A percentile compares a stretch with the other conserved stretches of the same genome.
These are phyloP conservation scores for Eutrema japonicum DNA, from an alignment of 345 rosid species.

Conservation along the genomic window DNA sequence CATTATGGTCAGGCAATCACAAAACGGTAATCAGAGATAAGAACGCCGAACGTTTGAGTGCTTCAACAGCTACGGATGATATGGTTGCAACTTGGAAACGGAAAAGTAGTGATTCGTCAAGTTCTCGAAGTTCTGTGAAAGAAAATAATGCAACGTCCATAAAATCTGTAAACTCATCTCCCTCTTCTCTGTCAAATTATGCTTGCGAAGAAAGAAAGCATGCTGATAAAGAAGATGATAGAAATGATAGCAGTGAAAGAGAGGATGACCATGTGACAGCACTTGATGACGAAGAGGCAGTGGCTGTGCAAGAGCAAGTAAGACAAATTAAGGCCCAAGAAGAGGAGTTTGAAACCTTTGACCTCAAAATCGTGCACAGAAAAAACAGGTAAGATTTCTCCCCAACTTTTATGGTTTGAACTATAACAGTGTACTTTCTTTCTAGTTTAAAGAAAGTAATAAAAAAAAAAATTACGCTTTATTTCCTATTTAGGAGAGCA, in stretches of 20 bases:
- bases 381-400: constrained; percentile 81
- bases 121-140: constrained; percentile 73
- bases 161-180: constrained; percentile 69
- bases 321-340: constrained; percentile 97
- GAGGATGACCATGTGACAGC: constrained; percentile 74
- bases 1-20: constrained; percentile 66
- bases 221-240: constrained; percentile 64
- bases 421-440: constrained; percentile 9
- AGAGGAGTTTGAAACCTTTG: constrained; percentile 97
- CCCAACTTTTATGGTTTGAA: constrained; percentile 1
- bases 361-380: constrained; percentile 94
- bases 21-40: constrained; percentile 53
- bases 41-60: constrained; percentile 55
- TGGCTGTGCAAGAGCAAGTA: constrained; percentile 96
- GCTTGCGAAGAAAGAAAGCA: constrained; percentile 62
- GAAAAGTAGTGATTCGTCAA: constrained; percentile 80
- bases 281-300: constrained; percentile 93
- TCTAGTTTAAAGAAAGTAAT: background rate
- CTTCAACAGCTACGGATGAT: constrained; percentile 67
- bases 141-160: constrained; percentile 59
- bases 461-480: background rate
- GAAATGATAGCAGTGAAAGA: constrained; percentile 51
- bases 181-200: constrained; percentile 70
- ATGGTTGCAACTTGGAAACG: constrained; percentile 77
- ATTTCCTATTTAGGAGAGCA: constrained; percentile 16